Base-by-base conservation (phyloP, 331 rosid genomes). In the Rhamnella rubrinervis region DNA sequence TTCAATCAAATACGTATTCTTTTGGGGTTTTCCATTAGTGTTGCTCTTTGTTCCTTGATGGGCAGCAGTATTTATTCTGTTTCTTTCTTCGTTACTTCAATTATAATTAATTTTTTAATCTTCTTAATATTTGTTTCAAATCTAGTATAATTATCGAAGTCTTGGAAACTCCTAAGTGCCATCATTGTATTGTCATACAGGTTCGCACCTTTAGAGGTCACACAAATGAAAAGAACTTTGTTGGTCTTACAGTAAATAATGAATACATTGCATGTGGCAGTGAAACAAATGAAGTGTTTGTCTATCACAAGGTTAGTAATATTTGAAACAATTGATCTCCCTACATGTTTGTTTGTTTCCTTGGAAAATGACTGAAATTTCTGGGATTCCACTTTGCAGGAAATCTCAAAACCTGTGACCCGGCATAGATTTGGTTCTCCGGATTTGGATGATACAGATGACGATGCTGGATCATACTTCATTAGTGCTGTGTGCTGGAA, bases 401-500 rank as follows among this genome's bases (percentile, higher is more conserved):
- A 91, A 82, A 95, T 95, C 58, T 84, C 91, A 4, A 91, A 82
- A 82, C 96, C 97, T 53, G 81, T 87, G 80, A 89, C 97, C 12
- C 74, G 92, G 85, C 97, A 95, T 75, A 83, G 86, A 81, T 95
- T 95, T 72, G 87, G 99, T 44, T 84, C 96, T 35, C 89, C 88
- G 0, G 91, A 85, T 55, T 55, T 78, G 61, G 92, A 86, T 2
- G 97, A 91, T 16, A 57, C 83, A 0, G 99, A 95, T 62, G 99
- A 95, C 55, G 99, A 89, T 72, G 86, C 85, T 1, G 93, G 86
- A 64, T 87, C 96, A 23, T 87, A 87, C 79, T 95, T 95, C 85
- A 95, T 95, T 66, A 95, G 99, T 50, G 96, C 97, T n/a, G 99
- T 95, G 59, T 95, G 96, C 78, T 95, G 99, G 96, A 89, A 95